Conservation (phyloP, 441 rosid species). For the Mallotus repandus region DNA sequence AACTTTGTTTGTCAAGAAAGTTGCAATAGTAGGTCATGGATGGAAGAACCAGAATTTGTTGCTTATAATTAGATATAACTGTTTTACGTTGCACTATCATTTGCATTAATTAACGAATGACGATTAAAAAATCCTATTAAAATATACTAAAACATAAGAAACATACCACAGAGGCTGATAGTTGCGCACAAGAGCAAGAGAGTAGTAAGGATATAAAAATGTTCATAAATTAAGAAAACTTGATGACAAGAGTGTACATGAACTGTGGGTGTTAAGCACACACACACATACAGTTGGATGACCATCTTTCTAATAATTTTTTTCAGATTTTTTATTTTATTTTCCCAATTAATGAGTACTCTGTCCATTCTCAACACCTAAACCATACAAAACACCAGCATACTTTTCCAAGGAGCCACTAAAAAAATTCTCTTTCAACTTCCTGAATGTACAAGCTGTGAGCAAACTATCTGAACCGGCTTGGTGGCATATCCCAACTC, state of each 20-base stretch:
- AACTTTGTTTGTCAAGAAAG: not conserved
- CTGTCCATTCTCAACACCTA: conserved; percentile 65
- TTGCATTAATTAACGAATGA: not conserved
- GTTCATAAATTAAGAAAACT: conserved; percentile 27
- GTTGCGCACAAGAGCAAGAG: not conserved
- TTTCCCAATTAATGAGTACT: conserved; percentile 33
- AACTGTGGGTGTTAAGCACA: conserved; percentile 18
- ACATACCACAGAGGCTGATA: not conserved
- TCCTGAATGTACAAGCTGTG: conserved; percentile 57
- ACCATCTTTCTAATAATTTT: conserved; percentile 24
- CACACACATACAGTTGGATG: conserved; percentile 24
- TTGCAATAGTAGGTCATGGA: not conserved
- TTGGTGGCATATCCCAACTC: conserved; percentile 65
- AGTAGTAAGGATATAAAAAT: conserved; percentile 4
- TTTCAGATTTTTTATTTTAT: not conserved
- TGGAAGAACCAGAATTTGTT: not conserved
- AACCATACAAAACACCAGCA: conserved; percentile 68
- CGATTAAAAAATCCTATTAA: not conserved
- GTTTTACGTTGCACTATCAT: not conserved
- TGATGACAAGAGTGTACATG: conserved; percentile 26
- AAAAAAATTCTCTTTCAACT: conserved; percentile 57
- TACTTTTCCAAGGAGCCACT: conserved; percentile 45
- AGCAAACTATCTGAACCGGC: conserved; percentile 91
- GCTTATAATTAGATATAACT: not conserved
- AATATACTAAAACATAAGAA: not conserved